Conservation (phyloP, 73 alveolate genomes). For the Symbiodinium natans region DNA sequence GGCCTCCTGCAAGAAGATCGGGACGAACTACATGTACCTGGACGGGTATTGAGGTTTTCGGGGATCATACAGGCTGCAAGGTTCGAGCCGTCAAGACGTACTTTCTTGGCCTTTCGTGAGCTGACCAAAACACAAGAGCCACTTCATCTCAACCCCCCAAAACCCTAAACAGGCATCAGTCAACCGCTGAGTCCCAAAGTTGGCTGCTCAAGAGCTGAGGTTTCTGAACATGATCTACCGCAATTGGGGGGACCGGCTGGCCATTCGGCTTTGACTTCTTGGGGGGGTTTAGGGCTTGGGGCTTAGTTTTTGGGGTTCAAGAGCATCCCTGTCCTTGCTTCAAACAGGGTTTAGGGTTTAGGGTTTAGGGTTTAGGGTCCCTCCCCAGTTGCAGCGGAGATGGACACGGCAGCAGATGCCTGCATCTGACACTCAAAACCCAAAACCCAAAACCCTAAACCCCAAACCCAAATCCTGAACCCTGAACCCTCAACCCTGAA, state of each 20-base stretch:
- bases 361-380: not conserved
- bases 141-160: not conserved
- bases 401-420: too few species aligned
- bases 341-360: not conserved
- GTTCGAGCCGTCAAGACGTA: too few species aligned
- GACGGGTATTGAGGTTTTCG: too few species aligned
- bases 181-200: too few species aligned
- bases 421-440: too few species aligned
- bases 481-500: not conserved
- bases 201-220: not conserved
- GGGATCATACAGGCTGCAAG: too few species aligned
- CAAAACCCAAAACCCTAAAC: too few species aligned
- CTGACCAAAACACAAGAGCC: too few species aligned
- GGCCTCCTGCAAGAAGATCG: slow-evolving; percentile 41
- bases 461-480: not conserved
- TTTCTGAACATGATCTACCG: slow-evolving; percentile 63
- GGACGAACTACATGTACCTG: slow-evolving; percentile 42
- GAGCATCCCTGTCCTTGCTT: too few species aligned
- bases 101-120: too few species aligned
- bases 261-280: not conserved
- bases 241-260: slow-evolving; percentile 25
- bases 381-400: too few species aligned
- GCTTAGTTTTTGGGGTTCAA: not conserved
- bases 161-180: not conserved
- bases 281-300: not conserved